A percentile compares a stretch with the other conserved stretches of the same genome.
These are phyloP conservation scores for Phtheirospermum japonicum DNA, from an alignment of 257 asterid genomes.

Conservation along the genomic window DNA sequence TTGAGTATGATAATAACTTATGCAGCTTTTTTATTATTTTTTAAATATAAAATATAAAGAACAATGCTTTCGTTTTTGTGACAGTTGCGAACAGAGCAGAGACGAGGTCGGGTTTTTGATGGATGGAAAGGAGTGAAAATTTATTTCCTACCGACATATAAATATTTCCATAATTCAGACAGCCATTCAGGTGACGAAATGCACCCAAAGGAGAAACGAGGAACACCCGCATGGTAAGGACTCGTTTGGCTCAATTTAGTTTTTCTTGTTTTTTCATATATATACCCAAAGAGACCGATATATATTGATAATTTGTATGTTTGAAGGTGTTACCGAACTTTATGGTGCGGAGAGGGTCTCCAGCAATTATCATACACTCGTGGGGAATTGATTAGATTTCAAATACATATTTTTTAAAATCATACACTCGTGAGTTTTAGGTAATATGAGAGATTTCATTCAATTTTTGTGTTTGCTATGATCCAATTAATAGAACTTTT, in stretches of 20 bases:
- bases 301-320: not conserved
- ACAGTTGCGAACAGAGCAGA: constrained; percentile 88
- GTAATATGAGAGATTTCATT: too few species aligned
- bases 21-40: not conserved
- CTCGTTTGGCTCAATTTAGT: not conserved
- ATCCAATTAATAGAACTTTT: too few species aligned
- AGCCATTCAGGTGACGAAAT: constrained; percentile 86
- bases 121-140: constrained; percentile 98
- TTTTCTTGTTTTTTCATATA: too few species aligned
- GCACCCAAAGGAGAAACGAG: constrained; percentile 93
- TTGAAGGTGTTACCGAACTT: constrained; percentile 87
- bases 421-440: too few species aligned
- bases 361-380: too few species aligned
- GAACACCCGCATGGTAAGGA: constrained; percentile 95
- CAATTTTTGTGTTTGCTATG: too few species aligned
- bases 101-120: constrained; percentile 81
- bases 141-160: constrained; percentile 97
- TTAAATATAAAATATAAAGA: not conserved
- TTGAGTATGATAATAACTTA: not conserved
- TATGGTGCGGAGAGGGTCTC: too few species aligned
- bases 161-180: constrained; percentile 90
- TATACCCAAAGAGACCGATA: not conserved
- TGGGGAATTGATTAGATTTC: constrained; percentile 88
- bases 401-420: too few species aligned
- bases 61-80: constrained; percentile 14